Conservation (phyloP, 1,284 basidiomycete species). For the Xerocomus cyaneibrunnescens region DNA sequence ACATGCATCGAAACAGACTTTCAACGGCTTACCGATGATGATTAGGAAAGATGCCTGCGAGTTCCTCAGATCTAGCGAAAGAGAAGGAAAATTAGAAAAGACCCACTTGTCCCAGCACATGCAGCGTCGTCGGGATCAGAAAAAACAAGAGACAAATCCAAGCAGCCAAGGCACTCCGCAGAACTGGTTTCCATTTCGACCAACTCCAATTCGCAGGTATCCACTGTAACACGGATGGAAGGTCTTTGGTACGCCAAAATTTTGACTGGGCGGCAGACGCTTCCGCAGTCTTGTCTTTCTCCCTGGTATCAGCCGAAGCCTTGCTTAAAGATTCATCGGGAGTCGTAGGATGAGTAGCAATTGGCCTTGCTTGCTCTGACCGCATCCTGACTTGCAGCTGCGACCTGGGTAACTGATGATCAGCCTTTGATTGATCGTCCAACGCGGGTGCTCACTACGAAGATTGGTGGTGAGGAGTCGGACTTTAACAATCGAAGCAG, state of each 20-base stretch:
- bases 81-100: neutral
- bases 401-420: neutral
- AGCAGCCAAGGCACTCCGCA: slow-evolving; percentile 62
- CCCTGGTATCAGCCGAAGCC: neutral
- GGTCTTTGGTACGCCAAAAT: slow-evolving; percentile 2
- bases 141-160: slow-evolving; percentile 67
- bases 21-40: slow-evolving; percentile 51
- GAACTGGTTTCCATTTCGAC: slow-evolving; percentile 62
- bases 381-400: neutral
- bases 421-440: neutral
- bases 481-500: too few relatives aligned
- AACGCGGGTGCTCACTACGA: neutral
- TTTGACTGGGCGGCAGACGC: neutral
- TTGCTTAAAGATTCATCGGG: neutral
- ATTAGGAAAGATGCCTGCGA: slow-evolving; percentile 64
- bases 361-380: neutral
- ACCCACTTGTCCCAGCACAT: slow-evolving; percentile 59
- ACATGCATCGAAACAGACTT: too few relatives aligned
- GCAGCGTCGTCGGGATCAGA: slow-evolving; percentile 53
- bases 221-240: slow-evolving; percentile 48
- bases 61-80: slow-evolving; percentile 8
- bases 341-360: neutral
- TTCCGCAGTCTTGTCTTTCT: neutral
- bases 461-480: neutral
- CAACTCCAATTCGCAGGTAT: slow-evolving; percentile 55